These are phyloP conservation scores for Dryadomyces quercivorus DNA, from an alignment of 2,329 filamentous ascomycete genomes.

Conservation along the genomic window DNA sequence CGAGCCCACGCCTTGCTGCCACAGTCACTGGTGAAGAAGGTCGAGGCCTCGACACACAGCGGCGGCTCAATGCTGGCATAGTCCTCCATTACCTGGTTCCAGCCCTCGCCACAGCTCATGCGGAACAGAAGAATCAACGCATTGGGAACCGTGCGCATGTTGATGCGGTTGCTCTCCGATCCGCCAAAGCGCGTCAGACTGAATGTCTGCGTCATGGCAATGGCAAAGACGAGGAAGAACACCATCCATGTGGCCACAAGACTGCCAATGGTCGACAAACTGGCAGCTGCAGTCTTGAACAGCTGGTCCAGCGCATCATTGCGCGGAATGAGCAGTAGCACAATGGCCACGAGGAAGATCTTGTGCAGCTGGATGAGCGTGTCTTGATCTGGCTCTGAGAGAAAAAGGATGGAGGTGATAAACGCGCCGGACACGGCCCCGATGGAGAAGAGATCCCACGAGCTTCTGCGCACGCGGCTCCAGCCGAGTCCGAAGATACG, in stretches of 20 bases:
- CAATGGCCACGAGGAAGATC: slow-evolving; percentile 80
- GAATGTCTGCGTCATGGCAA: slow-evolving; percentile 91
- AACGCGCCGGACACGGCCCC: slow-evolving; percentile 70
- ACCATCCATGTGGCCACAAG: slow-evolving; percentile 95
- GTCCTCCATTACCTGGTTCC: slow-evolving; percentile 96
- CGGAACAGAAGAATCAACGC: slow-evolving; percentile 87
- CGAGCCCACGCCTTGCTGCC: slow-evolving; percentile 84
- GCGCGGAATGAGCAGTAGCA: slow-evolving; percentile 81
- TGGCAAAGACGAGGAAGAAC: slow-evolving; percentile 90
- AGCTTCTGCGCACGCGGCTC: slow-evolving; percentile 81
- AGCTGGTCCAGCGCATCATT: slow-evolving; percentile 96
- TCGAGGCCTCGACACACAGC: slow-evolving; percentile 58
- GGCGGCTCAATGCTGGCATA: slow-evolving; percentile 71
- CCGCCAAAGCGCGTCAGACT: slow-evolving; percentile 79
- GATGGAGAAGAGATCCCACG: slow-evolving; percentile 89
- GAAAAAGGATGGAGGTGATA: slow-evolving; percentile 64
- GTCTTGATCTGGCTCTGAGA: slow-evolving; percentile 46
- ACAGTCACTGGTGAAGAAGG: slow-evolving; percentile 83
- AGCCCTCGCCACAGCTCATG: slow-evolving; percentile 87
- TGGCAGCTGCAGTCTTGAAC: slow-evolving; percentile 96
- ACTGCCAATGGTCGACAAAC: slow-evolving; percentile 80
- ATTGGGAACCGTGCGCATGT: slow-evolving; percentile 89
- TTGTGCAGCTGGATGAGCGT: slow-evolving; percentile 78
- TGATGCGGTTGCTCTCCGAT: slow-evolving; percentile 65
- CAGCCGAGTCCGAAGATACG: slow-evolving; percentile 83